These are phyloP conservation scores for Lepraria neglecta DNA, from an alignment of 495 filamentous ascomycete species.

Conservation along the genomic window DNA sequence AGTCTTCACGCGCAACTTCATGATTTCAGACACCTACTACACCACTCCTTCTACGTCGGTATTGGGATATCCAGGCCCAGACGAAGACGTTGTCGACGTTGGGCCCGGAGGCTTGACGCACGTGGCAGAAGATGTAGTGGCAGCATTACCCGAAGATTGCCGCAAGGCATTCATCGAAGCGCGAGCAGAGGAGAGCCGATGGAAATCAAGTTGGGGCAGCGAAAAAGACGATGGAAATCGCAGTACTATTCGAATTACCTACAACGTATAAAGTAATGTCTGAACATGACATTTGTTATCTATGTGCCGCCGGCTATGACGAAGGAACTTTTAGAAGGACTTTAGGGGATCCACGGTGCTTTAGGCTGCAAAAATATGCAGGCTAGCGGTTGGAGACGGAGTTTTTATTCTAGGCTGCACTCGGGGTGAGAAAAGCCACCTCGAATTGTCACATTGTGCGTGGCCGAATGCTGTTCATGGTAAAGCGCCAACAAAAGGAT, in stretches of 20 bases:
- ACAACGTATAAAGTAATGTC: conserved; percentile 23
- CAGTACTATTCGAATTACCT: conserved; percentile 44
- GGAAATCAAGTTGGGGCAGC: conserved; percentile 66
- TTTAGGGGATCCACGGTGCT: neutral
- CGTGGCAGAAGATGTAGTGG: conserved; percentile 55
- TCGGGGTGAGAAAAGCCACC: conserved; percentile 6
- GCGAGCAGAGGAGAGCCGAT: conserved; percentile 53
- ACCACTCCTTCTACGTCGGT: conserved; percentile 53
- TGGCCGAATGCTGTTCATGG: conserved; percentile 6
- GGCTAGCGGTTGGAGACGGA: conserved; percentile 2
- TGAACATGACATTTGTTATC: neutral
- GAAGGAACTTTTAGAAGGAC: neutral
- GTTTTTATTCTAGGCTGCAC: neutral
- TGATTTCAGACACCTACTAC: conserved; percentile 64
- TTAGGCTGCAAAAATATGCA: conserved; percentile 10
- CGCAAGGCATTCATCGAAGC: conserved; percentile 61
- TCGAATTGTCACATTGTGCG: neutral
- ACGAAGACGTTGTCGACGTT: conserved; percentile 51
- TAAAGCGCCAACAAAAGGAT: conserved; percentile 6
- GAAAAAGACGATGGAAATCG: conserved; percentile 50
- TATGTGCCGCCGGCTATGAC: neutral
- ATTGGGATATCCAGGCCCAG: conserved; percentile 58
- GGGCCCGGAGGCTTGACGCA: conserved; percentile 61
- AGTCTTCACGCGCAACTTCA: conserved; percentile 64
- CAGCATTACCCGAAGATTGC: conserved; percentile 65